Evolutionary conservation across 805 yeast species (phyloP).

Genomic region (Starmerella apicola): DNA sequence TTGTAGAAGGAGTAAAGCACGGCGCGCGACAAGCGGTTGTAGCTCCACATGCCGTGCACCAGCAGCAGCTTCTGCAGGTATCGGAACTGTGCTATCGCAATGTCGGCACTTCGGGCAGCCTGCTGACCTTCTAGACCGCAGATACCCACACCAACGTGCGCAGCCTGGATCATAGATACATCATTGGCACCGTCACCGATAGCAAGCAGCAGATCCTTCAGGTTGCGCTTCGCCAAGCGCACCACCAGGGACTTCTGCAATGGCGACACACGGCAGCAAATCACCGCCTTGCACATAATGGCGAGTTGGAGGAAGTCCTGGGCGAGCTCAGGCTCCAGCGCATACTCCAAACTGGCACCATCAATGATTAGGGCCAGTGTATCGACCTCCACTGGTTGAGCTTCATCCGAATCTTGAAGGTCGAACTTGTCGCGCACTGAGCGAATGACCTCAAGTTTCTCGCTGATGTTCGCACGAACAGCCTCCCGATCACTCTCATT

Average conservation of each 20-base stretch:
- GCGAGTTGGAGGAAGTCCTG: slow-evolving; percentile 69
- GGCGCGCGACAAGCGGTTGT: slow-evolving; percentile 85
- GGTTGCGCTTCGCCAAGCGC: slow-evolving; percentile 76
- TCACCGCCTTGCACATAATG: slow-evolving; percentile 81
- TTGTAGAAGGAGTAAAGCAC: slow-evolving; percentile 91
- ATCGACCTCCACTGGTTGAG: slow-evolving; percentile 52
- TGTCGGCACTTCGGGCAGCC: slow-evolving; percentile 96
- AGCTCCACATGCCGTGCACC: slow-evolving; percentile 97
- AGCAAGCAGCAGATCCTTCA: slow-evolving; percentile 63
- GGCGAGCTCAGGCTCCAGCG: slow-evolving; percentile 70
- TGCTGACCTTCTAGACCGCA: slow-evolving; percentile 98
- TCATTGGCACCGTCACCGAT: slow-evolving; percentile 99
- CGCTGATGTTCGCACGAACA: slow-evolving; percentile 58
- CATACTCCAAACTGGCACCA: slow-evolving; percentile 81
- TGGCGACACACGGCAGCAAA: slow-evolving; percentile 97
- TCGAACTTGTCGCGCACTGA: slow-evolving; percentile 5
- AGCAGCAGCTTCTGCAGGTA: slow-evolving; percentile 68
- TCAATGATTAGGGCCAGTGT: slow-evolving; percentile 85
- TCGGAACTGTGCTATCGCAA: slow-evolving; percentile 91
- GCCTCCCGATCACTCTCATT: slow-evolving; percentile 76
- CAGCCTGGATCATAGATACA: slow-evolving; percentile 97
- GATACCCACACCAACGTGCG: slow-evolving; percentile 94
- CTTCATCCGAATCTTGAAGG: neutral
- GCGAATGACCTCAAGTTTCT: slow-evolving; percentile 60
- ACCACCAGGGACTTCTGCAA: slow-evolving; percentile 94